These are phyloP conservation scores for Ogataea polymorpha DNA, from an alignment of 805 yeast genomes.

Conservation along the genomic window DNA sequence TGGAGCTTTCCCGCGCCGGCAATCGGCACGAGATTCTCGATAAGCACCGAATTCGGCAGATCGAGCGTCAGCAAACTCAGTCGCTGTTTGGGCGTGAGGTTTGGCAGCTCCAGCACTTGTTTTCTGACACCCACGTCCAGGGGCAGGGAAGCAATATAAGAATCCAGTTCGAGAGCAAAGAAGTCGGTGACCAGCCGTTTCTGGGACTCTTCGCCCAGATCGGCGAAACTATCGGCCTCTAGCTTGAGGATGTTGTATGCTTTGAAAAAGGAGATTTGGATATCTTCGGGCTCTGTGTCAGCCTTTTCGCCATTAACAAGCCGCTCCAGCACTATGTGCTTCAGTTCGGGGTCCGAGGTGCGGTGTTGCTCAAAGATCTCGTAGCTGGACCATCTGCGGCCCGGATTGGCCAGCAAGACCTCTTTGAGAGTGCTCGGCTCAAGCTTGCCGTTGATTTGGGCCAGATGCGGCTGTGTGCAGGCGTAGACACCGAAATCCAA, in stretches of 20 bases:
- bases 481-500: conserved; percentile 28
- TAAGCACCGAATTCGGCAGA: not conserved
- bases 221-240: not conserved
- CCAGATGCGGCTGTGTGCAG: conserved; percentile 11
- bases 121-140: not conserved
- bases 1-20: not conserved
- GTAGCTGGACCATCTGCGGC: conserved; percentile 34
- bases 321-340: conserved; percentile 2
- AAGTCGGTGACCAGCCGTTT: conserved; percentile 1
- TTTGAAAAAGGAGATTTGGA: conserved; percentile 4
- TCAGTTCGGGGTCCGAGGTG: not conserved
- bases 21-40: conserved; percentile 2
- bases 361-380: conserved; percentile 24
- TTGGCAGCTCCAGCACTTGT: not conserved
- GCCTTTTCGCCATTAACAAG: conserved; percentile 9
- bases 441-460: conserved; percentile 6
- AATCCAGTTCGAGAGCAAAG: conserved; percentile 3
- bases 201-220: not conserved
- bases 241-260: conserved; percentile 4
- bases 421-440: conserved; percentile 20
- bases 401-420: conserved; percentile 35
- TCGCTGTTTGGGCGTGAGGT: conserved; percentile 2
- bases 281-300: conserved; percentile 7
- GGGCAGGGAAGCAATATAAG: not conserved
- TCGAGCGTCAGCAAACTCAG: not conserved